Conservation (phyloP, 495 filamentous ascomycete genomes). For the Friedmanniomyces simplex region DNA sequence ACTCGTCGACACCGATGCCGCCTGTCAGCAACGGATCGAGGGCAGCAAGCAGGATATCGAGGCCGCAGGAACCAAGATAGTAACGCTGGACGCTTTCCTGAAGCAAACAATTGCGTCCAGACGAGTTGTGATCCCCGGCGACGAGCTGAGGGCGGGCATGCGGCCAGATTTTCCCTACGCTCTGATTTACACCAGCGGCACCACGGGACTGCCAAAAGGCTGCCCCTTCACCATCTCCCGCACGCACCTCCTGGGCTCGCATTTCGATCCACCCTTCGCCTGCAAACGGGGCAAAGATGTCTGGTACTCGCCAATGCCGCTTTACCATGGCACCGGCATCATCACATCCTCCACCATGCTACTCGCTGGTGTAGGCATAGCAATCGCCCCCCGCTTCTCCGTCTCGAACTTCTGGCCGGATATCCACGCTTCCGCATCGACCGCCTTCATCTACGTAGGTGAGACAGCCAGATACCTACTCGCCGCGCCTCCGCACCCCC, state of each 20-base stretch:
- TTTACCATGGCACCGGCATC: conserved; percentile 63
- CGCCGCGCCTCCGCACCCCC: conserved; percentile 52
- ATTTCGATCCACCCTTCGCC: conserved; percentile 7
- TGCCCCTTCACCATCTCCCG: conserved; percentile 13
- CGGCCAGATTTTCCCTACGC: conserved; percentile 9
- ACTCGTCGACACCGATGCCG: conserved; percentile 54
- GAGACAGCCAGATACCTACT: conserved; percentile 70
- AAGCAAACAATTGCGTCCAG: conserved; percentile 39
- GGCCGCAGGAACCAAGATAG: conserved; percentile 41
- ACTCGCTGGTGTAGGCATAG: conserved; percentile 61
- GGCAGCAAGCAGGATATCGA: conserved; percentile 40
- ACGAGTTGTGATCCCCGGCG: conserved; percentile 39
- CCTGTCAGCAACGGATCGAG: conserved; percentile 44
- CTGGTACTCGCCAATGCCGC: conserved; percentile 72
- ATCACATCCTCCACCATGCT: conserved; percentile 53
- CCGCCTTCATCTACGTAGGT: conserved; percentile 68
- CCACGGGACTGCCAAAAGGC: conserved; percentile 47
- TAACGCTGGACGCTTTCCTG: conserved; percentile 39
- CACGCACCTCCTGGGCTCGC: conserved; percentile 2
- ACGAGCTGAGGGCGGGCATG: conserved; percentile 34
- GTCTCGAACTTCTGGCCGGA: conserved; percentile 65
- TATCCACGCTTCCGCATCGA: conserved; percentile 55
- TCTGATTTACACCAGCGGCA: conserved; percentile 35
- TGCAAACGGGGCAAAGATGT: conserved; percentile 36
- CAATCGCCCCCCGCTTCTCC: conserved; percentile 61